Conservation (phyloP, 2,329 filamentous ascomycete genomes). For the Geosmithia putterillii region DNA sequence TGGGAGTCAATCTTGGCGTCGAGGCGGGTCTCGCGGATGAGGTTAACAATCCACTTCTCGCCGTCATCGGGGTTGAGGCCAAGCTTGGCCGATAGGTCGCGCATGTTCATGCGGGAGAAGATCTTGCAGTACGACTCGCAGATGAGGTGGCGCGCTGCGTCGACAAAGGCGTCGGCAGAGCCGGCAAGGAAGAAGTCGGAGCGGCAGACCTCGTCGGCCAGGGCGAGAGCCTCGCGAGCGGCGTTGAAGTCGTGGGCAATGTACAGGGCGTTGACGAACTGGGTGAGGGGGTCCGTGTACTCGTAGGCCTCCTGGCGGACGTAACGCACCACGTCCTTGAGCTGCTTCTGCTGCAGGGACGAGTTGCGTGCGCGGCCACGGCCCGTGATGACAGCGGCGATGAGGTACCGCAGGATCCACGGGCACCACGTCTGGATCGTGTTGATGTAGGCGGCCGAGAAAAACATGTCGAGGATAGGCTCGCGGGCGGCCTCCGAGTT, state of each 20-base stretch:
- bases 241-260: conserved; percentile 85
- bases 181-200: conserved; percentile 91
- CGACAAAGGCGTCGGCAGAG: conserved; percentile 78
- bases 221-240: conserved; percentile 72
- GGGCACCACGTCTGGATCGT: conserved; percentile 97
- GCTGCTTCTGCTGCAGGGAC: conserved; percentile 86
- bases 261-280: conserved; percentile 93
- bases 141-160: conserved; percentile 89
- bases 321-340: conserved; percentile 93
- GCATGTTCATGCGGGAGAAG: conserved; percentile 95
- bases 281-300: conserved; percentile 89
- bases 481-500: conserved; percentile 91
- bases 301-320: conserved; percentile 97
- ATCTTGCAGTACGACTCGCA: conserved; percentile 99
- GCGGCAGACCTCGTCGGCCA: conserved; percentile 83
- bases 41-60: conserved; percentile 99
- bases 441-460: conserved; percentile 96
- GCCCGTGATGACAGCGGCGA: conserved; percentile 90
- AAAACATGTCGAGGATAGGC: conserved; percentile 87
- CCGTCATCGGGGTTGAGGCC: conserved; percentile 89
- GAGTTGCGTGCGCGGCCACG: conserved; percentile 72
- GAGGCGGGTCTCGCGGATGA: conserved; percentile 92
- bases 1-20: conserved; percentile 99
- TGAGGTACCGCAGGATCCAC: conserved; percentile 90
- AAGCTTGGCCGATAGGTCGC: conserved; percentile 84